phyloP scores from a whole-genome alignment of 805 yeast genomes.

The Kregervanrija pseudodelftensis region DNA sequence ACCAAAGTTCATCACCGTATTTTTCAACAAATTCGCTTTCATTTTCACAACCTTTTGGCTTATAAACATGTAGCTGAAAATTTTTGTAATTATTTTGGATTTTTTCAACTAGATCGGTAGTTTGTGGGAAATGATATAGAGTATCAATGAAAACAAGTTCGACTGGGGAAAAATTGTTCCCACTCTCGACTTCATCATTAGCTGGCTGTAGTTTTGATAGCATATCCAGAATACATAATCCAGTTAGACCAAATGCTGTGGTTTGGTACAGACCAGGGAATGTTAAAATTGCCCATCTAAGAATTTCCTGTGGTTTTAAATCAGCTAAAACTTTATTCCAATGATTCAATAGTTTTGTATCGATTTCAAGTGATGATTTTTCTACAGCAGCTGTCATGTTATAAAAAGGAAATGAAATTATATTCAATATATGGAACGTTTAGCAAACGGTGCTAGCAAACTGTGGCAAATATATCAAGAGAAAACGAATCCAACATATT shows the following conservation, averaged over 20 bases:
- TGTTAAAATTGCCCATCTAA: constrained; percentile 77
- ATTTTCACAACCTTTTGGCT: constrained; percentile 50
- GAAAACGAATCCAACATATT: no score
- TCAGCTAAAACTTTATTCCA: constrained; percentile 55
- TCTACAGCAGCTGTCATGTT: not conserved
- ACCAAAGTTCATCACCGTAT: constrained; percentile 82
- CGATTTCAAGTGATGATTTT: constrained; percentile 11
- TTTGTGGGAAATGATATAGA: constrained; percentile 91
- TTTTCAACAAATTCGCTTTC: constrained; percentile 57
- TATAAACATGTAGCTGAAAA: constrained; percentile 53
- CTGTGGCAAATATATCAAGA: no score
- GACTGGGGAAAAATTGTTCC: constrained; percentile 31
- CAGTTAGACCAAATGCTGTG: constrained; percentile 93
- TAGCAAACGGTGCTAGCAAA: no score
- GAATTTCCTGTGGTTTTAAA: constrained; percentile 60
- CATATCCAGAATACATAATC: constrained; percentile 82
- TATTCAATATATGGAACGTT: no score
- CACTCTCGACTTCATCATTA: constrained; percentile 4
- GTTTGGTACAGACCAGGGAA: constrained; percentile 83
- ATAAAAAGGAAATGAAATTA: no score
- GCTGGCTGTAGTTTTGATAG: constrained; percentile 41
- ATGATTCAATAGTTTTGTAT: constrained; percentile 45
- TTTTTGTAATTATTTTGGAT: constrained; percentile 51
- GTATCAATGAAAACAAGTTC: constrained; percentile 87
- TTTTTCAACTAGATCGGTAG: constrained; percentile 60